Percentiles rank a stretch among this genome's conserved stretches.
phyloP scores from a whole-genome alignment of 768 basidiomycete species.

The Pulveroboletus sp. region DNA sequence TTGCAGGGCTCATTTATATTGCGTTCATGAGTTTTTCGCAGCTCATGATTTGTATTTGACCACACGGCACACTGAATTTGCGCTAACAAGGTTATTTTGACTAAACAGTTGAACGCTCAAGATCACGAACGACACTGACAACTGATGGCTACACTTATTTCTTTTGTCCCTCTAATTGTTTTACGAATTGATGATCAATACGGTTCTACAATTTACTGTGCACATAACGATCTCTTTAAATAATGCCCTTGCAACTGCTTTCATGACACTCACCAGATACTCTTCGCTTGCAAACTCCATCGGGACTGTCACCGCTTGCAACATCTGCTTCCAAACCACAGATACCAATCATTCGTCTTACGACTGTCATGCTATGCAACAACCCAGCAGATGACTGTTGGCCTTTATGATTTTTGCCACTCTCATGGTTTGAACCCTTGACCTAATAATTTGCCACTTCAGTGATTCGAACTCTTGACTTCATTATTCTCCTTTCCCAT shows the following conservation, averaged over 20 bases:
- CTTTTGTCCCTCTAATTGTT: constrained; percentile 10
- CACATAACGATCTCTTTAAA: constrained; percentile 26
- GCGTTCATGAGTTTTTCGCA: constrained; percentile 19
- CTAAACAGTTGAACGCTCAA: constrained; percentile 15
- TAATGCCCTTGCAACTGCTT: constrained; percentile 31
- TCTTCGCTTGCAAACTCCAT: constrained; percentile 23
- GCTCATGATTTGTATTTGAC: constrained; percentile 24
- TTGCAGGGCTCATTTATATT: constrained; percentile 12
- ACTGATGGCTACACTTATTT: constrained; percentile 21
- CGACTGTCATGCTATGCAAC: constrained; percentile 63
- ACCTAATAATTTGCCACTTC: too few species aligned
- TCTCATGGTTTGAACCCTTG: too few species aligned
- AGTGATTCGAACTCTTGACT: too few species aligned
- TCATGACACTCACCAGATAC: constrained; percentile 30
- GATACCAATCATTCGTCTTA: constrained; percentile 66
- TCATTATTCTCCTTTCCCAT: too few species aligned
- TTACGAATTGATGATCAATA: constrained; percentile 24
- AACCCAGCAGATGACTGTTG: constrained; percentile 33
- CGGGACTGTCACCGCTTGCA: constrained; percentile 26
- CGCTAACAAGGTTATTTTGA: constrained; percentile 16
- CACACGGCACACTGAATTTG: constrained; percentile 17
- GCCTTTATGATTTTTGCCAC: too few species aligned
- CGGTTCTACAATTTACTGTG: constrained; percentile 13
- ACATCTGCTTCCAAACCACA: constrained; percentile 30
- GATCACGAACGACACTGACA: constrained; percentile 20